These are phyloP conservation scores for Zymoseptoria crescenta DNA, from an alignment of 2,329 filamentous ascomycete genomes.

Conservation along the genomic window DNA sequence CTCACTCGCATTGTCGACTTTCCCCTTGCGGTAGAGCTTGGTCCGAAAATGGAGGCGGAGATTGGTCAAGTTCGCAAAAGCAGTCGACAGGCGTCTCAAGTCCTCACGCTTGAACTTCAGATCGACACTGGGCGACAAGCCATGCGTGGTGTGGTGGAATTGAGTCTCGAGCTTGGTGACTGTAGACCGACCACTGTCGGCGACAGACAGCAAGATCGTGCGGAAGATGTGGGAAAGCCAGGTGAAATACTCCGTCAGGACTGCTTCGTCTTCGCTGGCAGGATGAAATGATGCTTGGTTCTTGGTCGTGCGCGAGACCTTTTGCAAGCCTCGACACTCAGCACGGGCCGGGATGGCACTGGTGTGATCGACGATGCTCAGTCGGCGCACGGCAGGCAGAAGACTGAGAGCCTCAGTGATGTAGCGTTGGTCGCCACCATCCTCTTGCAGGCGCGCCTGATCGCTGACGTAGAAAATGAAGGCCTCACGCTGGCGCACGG, in stretches of 20 bases:
- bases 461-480: slow-evolving; percentile 19
- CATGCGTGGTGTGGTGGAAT: slow-evolving; percentile 3
- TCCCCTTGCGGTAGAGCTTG: slow-evolving; percentile 3
- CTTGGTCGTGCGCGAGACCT: slow-evolving; percentile 15
- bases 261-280: not conserved
- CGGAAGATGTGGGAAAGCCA: slow-evolving; percentile 16
- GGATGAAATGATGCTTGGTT: slow-evolving; percentile 4
- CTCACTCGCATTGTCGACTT: not conserved
- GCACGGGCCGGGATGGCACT: slow-evolving; percentile 3
- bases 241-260: slow-evolving; percentile 3
- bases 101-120: slow-evolving; percentile 10
- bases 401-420: slow-evolving; percentile 20
- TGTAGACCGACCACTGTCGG: slow-evolving; percentile 11
- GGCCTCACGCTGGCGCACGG: slow-evolving; percentile 20
- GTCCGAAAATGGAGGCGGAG: slow-evolving; percentile 11
- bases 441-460: slow-evolving; percentile 17
- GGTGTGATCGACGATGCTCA: slow-evolving; percentile 10
- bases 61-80: slow-evolving; percentile 12
- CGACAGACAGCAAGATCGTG: slow-evolving; percentile 13
- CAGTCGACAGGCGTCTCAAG: slow-evolving; percentile 3
- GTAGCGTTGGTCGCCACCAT: slow-evolving; percentile 12
- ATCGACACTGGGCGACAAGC: slow-evolving; percentile 10
- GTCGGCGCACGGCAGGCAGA: slow-evolving; percentile 11
- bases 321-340: slow-evolving; percentile 17
- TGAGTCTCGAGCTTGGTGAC: slow-evolving; percentile 10